Evolutionary conservation across 306 rosid genomes (phyloP).

Genomic region (Neltuma alba): DNA sequence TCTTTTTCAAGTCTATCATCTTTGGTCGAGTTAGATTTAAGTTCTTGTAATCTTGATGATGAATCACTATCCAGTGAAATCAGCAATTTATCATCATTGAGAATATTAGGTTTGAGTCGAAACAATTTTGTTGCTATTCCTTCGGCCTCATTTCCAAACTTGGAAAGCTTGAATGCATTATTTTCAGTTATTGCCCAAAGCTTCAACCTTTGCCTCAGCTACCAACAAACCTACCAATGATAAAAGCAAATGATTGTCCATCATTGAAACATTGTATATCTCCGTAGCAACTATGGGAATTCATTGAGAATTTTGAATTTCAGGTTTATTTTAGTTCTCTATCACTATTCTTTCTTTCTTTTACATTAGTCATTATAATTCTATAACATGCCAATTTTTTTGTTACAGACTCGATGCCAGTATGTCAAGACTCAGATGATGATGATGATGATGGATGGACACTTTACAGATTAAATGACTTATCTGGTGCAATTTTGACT

Average conservation of each 20-base stretch:
- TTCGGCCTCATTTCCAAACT: not conserved
- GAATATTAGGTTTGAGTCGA: not conserved
- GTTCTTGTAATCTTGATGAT: not conserved
- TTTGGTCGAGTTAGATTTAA: not conserved
- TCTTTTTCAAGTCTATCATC: too few relatives aligned
- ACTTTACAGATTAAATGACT: not conserved
- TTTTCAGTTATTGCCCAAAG: not conserved
- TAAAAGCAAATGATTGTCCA: not conserved
- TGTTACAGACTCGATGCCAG: not conserved
- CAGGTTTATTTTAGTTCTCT: not conserved
- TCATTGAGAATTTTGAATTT: not conserved
- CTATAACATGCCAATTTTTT: not conserved
- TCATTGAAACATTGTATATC: not conserved
- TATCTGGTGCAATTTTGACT: not conserved
- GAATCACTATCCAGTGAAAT: not conserved
- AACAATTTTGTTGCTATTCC: conserved; percentile 1
- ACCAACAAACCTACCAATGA: not conserved
- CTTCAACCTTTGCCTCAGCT: not conserved
- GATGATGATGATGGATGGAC: not conserved
- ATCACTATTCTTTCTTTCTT: not conserved
- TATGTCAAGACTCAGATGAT: too few relatives aligned
- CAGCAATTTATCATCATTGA: not conserved
- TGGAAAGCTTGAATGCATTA: not conserved
- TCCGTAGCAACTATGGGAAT: not conserved
- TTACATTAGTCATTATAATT: not conserved